Percentiles rank a stretch among this genome's conserved stretches.
These are phyloP conservation scores for Eremothecium gossypii DNA, from an alignment of 1,139 yeast species.

Conservation along the genomic window DNA sequence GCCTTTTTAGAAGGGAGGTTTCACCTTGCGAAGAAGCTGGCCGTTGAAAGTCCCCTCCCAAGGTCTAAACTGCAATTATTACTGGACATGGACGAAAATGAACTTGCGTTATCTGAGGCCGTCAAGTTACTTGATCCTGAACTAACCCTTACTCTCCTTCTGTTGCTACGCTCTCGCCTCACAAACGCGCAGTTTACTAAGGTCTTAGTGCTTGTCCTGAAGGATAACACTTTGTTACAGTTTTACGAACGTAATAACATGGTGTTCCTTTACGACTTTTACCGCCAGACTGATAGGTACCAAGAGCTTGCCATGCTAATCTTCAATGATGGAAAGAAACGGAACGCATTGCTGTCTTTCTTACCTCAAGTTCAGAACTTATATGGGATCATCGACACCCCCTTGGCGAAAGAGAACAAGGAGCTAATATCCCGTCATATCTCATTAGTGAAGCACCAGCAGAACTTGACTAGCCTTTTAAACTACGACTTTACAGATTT, in stretches of 20 bases:
- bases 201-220: constrained; percentile 37
- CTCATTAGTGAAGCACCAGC: constrained; percentile 44
- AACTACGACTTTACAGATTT: constrained; percentile 44
- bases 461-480: constrained; percentile 45
- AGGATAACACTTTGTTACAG: constrained; percentile 38
- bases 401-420: constrained; percentile 23
- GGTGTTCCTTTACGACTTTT: constrained; percentile 41
- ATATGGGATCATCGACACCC: constrained; percentile 17
- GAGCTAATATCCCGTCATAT: constrained; percentile 41
- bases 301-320: constrained; percentile 38
- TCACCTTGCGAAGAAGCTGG: constrained; percentile 52
- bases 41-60: constrained; percentile 61
- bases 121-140: constrained; percentile 60
- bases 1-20: constrained; percentile 83
- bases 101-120: constrained; percentile 60
- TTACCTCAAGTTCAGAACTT: constrained; percentile 27
- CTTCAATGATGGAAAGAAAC: constrained; percentile 18
- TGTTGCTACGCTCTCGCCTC: constrained; percentile 40
- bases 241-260: constrained; percentile 31
- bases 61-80: constrained; percentile 54
- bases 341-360: constrained; percentile 11
- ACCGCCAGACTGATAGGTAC: constrained; percentile 51
- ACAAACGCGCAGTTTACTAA: constrained; percentile 49
- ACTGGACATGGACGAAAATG: constrained; percentile 63
- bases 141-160: constrained; percentile 50